Evolutionary conservation across 208 protist species (phyloP), one percentile per base, ranked within the genome.

Genomic region (Naegleria lovaniensis): DNA sequence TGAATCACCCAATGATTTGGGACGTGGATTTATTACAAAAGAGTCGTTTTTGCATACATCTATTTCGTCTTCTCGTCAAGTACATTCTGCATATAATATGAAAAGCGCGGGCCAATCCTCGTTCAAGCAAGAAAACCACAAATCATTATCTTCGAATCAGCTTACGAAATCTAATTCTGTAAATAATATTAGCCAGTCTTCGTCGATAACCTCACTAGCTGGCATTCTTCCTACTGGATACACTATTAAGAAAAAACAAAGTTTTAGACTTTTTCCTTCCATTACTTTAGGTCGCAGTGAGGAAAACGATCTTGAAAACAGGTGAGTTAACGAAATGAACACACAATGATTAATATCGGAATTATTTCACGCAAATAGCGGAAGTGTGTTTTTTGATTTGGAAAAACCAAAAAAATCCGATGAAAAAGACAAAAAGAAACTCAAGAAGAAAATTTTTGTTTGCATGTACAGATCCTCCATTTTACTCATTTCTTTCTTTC

Each of bases 351-450:
- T n/a, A n/a, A n/a, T n/a, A n/a, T n/a, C n/a, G n/a, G n/a, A n/a
- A n/a, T n/a, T 67, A 67, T 29, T 67, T 4, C 19, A 36, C 19
- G 5, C 19, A 79, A 15, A 9, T 29, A 36, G 6, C 9, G 36
- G n/a, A 36, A 79, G 67, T 36, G 67, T 79, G 9, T 79, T 79
- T 79, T 79, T 79, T 79, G 67, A 79, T 79, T 79, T 79, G 9
- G 67, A 79, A 79, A 79, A 79, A 36, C 67, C 67, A 36, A 79
- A 79, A 36, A 79, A 79, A 29, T n/a, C 13, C 1, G 58, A 75
- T n/a, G 43, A 48, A 67, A 67, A 67, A 67, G 55, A 67, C 4
- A 67, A 67, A 29, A 67, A 67, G 55, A 79, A 79, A 36, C 9
- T 79, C 19, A 79, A 33, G 25, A 79, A 79, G 9, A 79, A 9